These are phyloP conservation scores for Ormosia semicastrata DNA, from an alignment of 306 rosid genomes.

Conservation along the genomic window DNA sequence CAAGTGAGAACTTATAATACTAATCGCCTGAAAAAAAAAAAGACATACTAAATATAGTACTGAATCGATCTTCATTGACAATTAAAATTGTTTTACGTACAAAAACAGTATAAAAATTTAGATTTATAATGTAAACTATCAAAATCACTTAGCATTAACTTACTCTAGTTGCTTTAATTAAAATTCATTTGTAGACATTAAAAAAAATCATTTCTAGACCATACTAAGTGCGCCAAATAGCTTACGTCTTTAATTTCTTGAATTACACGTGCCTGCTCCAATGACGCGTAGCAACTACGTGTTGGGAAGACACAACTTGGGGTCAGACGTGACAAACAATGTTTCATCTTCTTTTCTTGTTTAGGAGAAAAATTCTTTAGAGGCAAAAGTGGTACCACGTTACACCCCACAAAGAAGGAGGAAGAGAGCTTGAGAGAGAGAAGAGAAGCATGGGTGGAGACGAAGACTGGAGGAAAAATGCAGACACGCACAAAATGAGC, in stretches of 20 bases:
- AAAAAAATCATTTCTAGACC: too few species aligned
- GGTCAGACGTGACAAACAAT: constrained; percentile 17
- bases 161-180: too few species aligned
- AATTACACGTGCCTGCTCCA: neutral
- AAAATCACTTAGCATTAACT: too few species aligned
- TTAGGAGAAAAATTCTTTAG: neutral
- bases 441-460: constrained; percentile 26
- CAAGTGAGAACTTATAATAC: too few species aligned
- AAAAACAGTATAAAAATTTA: too few species aligned
- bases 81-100: too few species aligned
- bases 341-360: neutral
- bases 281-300: constrained; percentile 38
- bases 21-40: too few species aligned
- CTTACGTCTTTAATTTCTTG: neutral
- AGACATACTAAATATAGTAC: too few species aligned
- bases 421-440: too few species aligned
- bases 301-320: neutral
- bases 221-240: neutral
- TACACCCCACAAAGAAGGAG: neutral
- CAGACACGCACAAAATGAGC: constrained; percentile 65
- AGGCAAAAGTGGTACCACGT: neutral
- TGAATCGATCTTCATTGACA: too few species aligned
- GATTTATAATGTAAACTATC: too few species aligned
- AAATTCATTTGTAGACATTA: too few species aligned
- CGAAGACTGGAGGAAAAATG: constrained; percentile 57